These are phyloP conservation scores for Aspergillus calidoustus DNA, from an alignment of 2,329 filamentous ascomycete genomes.

Conservation along the genomic window DNA sequence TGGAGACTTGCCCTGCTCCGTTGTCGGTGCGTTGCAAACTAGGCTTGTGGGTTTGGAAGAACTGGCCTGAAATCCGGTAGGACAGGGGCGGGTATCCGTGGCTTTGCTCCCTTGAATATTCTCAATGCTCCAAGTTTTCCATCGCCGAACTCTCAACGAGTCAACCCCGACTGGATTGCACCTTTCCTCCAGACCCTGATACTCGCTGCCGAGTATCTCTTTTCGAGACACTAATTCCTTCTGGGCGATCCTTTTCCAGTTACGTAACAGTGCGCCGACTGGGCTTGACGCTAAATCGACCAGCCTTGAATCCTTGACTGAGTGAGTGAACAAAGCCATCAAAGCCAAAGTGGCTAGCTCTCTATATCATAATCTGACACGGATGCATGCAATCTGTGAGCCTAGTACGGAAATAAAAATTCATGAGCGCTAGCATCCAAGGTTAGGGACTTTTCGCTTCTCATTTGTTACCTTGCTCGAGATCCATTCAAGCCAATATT, in stretches of 20 bases:
- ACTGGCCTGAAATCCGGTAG: background rate
- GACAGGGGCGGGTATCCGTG: background rate
- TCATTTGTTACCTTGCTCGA: conserved; percentile 2
- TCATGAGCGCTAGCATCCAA: background rate
- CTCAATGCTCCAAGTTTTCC: background rate
- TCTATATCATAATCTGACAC: background rate
- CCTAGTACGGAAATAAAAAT: background rate
- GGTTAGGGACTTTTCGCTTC: background rate
- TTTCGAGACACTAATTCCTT: background rate
- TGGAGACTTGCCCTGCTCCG: conserved; percentile 4
- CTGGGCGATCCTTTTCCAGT: conserved; percentile 3
- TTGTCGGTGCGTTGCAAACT: background rate
- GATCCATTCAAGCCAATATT: conserved; percentile 1
- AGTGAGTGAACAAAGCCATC: conserved; percentile 1
- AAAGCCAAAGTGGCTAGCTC: background rate
- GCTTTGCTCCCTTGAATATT: background rate
- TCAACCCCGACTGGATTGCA: background rate
- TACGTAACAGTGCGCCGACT: conserved; percentile 1
- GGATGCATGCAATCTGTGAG: conserved; percentile 12
- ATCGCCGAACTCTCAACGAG: background rate
- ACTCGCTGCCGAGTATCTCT: background rate
- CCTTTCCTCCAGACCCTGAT: background rate
- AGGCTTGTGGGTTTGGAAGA: background rate
- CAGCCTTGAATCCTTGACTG: background rate
- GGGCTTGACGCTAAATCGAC: background rate